Conservation (phyloP, 73 alveolate species). For the Urostyla sp. region DNA sequence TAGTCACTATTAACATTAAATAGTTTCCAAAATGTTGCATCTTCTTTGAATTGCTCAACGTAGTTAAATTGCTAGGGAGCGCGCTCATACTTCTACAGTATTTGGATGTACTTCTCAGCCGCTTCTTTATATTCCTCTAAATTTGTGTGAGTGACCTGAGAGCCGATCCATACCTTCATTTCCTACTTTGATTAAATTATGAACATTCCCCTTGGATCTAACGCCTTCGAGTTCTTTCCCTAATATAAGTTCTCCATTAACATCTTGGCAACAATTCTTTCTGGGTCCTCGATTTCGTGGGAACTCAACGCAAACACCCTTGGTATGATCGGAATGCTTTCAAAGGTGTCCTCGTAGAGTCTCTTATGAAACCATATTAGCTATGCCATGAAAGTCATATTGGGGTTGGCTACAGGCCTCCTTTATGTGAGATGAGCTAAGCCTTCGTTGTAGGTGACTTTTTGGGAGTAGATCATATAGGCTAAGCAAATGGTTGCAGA, state of each 20-base stretch:
- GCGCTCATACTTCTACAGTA: constrained; percentile 60
- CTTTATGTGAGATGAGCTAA: constrained; percentile 70
- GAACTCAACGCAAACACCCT: constrained; percentile 86
- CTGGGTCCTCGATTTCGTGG: constrained; percentile 78
- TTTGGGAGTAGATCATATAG: constrained; percentile 68
- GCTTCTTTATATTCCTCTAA: constrained; percentile 45
- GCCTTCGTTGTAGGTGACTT: constrained; percentile 70
- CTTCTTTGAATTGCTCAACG: constrained; percentile 65
- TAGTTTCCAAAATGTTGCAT: constrained; percentile 64
- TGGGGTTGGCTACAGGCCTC: constrained; percentile 90
- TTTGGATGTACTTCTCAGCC: constrained; percentile 55
- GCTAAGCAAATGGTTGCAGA: constrained; percentile 89
- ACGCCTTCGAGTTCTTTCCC: constrained; percentile 60
- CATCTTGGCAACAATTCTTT: constrained; percentile 70
- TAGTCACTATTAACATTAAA: constrained; percentile 25
- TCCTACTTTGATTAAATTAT: constrained; percentile 64
- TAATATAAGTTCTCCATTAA: constrained; percentile 70
- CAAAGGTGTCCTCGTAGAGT: constrained; percentile 66
- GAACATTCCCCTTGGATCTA: constrained; percentile 86
- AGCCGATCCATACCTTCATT: constrained; percentile 72
- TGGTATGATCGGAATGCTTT: constrained; percentile 75
- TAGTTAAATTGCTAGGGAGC: constrained; percentile 56
- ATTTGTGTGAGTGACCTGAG: constrained; percentile 56
- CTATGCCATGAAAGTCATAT: constrained; percentile 82
- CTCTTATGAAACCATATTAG: constrained; percentile 81